Base-by-base conservation (phyloP, 345 rosid species). In the Conringia planisiliqua region DNA sequence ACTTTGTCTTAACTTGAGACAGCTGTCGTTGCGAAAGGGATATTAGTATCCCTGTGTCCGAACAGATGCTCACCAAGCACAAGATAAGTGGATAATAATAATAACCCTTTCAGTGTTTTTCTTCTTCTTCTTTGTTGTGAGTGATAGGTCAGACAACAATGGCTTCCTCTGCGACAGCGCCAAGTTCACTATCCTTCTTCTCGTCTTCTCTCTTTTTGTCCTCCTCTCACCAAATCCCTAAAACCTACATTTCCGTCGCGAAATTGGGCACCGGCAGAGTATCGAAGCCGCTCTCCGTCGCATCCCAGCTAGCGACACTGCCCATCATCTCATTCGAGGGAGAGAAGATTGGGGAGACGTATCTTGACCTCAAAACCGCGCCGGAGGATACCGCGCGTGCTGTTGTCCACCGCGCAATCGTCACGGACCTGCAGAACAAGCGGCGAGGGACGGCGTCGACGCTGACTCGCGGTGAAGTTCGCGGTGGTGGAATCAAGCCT, bases 401-500 rank as follows among this genome's bases (percentile, higher is more conserved):
- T 61, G 92, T 93, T 6, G 93, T 94, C 20, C 97, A 91, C 86
- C 87, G 99, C 10, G 96, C 78, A 22, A 81, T 91, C 70, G 76
- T 91, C 80, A 90, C 92, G 29, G 99, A 91, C 83, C 72, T 66
- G 33, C 97, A 82, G 72, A 91, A 92, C 89, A 87, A 87, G 78
- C 92, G 99, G 33, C 90, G 99, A 3, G 97, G 97, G 33, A 92
- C 97, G 14, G 97, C 99, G 12, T 92, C 96, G 50, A 93, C 97
- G 7, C 86, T 86, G 60, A 91, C 98, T 47, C 91, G 97, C 5
- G 82, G 78, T n/a, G 94, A 95, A 72, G 99, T 95, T 20, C 77
- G 96, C 13, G 99, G 99, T 2, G 99, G 99, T 12, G 99, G 99
- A 0, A 86, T 46, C 64, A 95, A 95, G 10, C 97, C 97, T 10